Evolutionary conservation across 306 rosid genomes (phyloP).

Genomic region (Cucurbita ficifolia): DNA sequence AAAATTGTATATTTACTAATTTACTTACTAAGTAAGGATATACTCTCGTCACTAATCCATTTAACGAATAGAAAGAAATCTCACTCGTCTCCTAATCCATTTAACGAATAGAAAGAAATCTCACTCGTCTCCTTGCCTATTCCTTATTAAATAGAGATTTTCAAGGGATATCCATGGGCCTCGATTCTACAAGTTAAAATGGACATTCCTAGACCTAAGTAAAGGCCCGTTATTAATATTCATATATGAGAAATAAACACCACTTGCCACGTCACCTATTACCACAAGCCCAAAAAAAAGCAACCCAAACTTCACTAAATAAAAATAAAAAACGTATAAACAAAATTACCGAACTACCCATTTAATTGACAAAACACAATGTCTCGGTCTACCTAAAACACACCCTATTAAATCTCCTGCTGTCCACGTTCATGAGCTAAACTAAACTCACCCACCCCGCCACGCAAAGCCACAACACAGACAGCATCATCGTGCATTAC

Average conservation of each 20-base stretch:
- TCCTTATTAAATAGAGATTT: too few species aligned
- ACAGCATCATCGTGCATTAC: slow-evolving; percentile 1
- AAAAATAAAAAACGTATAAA: background rate
- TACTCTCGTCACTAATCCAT: too few species aligned
- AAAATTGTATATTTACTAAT: too few species aligned
- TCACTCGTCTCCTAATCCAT: too few species aligned
- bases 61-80: too few species aligned
- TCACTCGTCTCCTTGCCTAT: too few species aligned
- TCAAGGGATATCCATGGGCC: too few species aligned
- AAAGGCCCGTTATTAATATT: background rate
- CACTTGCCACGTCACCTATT: slow-evolving; percentile 6
- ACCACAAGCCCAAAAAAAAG: background rate
- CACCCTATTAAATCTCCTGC: slow-evolving; percentile 8
- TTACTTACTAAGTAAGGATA: too few species aligned
- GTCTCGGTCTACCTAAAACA: slow-evolving; percentile 2
- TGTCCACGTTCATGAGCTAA: slow-evolving; percentile 5
- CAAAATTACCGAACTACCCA: background rate
- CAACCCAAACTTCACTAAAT: background rate
- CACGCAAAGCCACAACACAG: slow-evolving; percentile 3
- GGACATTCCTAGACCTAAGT: too few species aligned
- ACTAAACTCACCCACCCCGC: background rate
- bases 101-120: too few species aligned
- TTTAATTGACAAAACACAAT: background rate
- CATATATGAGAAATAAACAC: background rate
- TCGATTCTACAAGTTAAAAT: too few species aligned